A percentile compares a stretch with the other conserved stretches of the same genome.
Conservation (phyloP, 2,329 filamentous ascomycete genomes). For the Dactylellina cionopaga region DNA sequence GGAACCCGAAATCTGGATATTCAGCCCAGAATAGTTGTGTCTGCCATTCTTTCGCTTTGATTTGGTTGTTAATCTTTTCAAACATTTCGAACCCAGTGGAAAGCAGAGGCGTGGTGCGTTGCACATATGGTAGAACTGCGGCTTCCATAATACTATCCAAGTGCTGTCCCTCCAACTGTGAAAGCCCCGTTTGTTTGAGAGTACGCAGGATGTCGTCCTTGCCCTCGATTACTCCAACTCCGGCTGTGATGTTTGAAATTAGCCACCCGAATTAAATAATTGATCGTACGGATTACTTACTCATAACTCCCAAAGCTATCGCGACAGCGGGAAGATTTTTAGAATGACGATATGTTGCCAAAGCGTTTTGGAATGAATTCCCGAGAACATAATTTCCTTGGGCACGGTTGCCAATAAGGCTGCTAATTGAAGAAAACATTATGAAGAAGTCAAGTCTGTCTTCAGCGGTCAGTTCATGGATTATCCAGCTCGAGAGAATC, state of each 20-base stretch:
- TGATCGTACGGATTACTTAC: constrained; percentile 17
- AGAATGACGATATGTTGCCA: constrained; percentile 42
- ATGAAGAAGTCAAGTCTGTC: constrained; percentile 54
- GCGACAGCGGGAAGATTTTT: constrained; percentile 22
- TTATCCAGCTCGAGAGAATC: constrained; percentile 52
- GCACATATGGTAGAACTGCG: constrained; percentile 18
- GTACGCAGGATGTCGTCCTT: constrained; percentile 43
- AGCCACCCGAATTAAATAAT: background rate
- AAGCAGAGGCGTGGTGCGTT: constrained; percentile 11
- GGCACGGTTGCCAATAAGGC: constrained; percentile 55
- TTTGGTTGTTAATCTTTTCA: constrained; percentile 13
- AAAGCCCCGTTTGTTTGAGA: constrained; percentile 21
- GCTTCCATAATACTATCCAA: constrained; percentile 26
- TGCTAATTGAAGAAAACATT: constrained; percentile 56
- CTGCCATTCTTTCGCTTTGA: constrained; percentile 23
- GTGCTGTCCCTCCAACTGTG: constrained; percentile 23
- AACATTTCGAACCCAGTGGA: constrained; percentile 34
- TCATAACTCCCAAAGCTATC: constrained; percentile 46
- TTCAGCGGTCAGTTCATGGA: constrained; percentile 45
- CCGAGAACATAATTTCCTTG: constrained; percentile 57
- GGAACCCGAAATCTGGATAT: constrained; percentile 29
- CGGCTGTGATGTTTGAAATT: constrained; percentile 1
- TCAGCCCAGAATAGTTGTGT: constrained; percentile 29
- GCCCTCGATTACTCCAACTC: constrained; percentile 47
- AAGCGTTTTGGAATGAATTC: constrained; percentile 56